Evolutionary conservation across 1,284 basidiomycete genomes (phyloP).

Genomic region (Violaceomyces palustris): DNA sequence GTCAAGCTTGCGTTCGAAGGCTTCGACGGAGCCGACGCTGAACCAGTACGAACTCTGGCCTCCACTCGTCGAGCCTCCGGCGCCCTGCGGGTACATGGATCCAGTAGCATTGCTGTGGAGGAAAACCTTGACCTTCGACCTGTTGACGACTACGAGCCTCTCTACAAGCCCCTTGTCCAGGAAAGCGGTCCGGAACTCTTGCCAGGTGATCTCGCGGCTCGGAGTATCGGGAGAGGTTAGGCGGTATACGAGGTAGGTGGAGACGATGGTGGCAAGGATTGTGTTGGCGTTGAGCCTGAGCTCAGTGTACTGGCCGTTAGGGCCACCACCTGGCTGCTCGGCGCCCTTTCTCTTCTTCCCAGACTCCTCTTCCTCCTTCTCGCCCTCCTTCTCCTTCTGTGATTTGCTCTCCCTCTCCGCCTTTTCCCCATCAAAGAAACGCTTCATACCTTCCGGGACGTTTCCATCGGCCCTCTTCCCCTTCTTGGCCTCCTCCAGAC

Average conservation of each 20-base stretch:
- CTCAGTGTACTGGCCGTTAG: constrained; percentile 33
- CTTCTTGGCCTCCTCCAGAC: constrained; percentile 38
- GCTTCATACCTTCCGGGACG: constrained; percentile 40
- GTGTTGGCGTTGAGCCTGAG: constrained; percentile 45
- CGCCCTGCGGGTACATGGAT: constrained; percentile 55
- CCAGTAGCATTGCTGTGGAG: constrained; percentile 79
- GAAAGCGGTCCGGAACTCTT: constrained; percentile 92
- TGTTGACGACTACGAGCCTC: constrained; percentile 87
- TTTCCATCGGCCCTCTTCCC: constrained; percentile 17
- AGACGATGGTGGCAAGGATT: constrained; percentile 54
- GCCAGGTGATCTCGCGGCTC: constrained; percentile 92
- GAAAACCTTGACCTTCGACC: constrained; percentile 74
- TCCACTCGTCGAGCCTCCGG: constrained; percentile 3
- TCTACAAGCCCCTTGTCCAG: constrained; percentile 95
- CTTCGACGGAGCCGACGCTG: constrained; percentile 94
- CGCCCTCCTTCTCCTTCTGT: neutral
- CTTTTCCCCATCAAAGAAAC: constrained; percentile 34
- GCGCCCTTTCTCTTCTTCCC: constrained; percentile 21
- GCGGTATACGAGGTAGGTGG: constrained; percentile 67
- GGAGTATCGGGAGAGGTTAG: constrained; percentile 58
- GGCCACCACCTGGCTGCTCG: constrained; percentile 14
- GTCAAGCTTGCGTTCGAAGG: constrained; percentile 89
- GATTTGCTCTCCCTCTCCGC: too few species aligned
- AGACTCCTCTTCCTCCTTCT: constrained; percentile 17
- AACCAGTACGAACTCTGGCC: constrained; percentile 66